A percentile compares a stretch with the other conserved stretches of the same genome.
Conservation (phyloP, 345 rosid species). For the Psidium guajava region DNA sequence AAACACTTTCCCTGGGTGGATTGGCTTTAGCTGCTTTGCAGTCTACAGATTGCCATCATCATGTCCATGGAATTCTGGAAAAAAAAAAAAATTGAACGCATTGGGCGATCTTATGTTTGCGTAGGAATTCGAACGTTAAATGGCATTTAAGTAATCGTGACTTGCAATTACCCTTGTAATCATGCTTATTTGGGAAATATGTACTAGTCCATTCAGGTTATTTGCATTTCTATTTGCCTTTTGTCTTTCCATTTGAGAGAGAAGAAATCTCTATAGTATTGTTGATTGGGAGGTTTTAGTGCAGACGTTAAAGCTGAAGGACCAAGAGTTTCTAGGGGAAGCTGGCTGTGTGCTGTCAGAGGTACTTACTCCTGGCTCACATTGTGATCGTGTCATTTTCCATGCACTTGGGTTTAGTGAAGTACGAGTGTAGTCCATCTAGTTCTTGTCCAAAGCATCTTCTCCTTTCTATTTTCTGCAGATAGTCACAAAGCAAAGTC, state of each 20-base stretch:
- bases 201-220: not conserved
- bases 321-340: slow-evolving; percentile 63
- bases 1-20: not conserved
- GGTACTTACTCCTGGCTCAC: slow-evolving; percentile 10
- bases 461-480: slow-evolving; percentile 8
- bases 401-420: not conserved
- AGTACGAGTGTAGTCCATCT: not conserved
- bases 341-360: slow-evolving; percentile 58
- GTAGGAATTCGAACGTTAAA: not conserved
- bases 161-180: not conserved
- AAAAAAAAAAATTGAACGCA: not conserved
- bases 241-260: not conserved
- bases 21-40: not conserved
- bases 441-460: slow-evolving; percentile 4
- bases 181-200: not conserved
- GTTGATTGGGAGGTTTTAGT: not conserved
- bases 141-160: not conserved
- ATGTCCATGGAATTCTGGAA: not conserved
- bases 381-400: not conserved
- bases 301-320: slow-evolving; percentile 5
- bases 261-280: not conserved
- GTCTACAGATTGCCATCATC: not conserved
- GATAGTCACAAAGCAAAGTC: slow-evolving; percentile 52
- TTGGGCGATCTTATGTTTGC: not conserved
- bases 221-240: not conserved